Percentiles rank a stretch among this genome's conserved stretches.
These are phyloP conservation scores for Schizochytrium sp. DNA, from an alignment of 108 stramenopile species.

Conservation along the genomic window DNA sequence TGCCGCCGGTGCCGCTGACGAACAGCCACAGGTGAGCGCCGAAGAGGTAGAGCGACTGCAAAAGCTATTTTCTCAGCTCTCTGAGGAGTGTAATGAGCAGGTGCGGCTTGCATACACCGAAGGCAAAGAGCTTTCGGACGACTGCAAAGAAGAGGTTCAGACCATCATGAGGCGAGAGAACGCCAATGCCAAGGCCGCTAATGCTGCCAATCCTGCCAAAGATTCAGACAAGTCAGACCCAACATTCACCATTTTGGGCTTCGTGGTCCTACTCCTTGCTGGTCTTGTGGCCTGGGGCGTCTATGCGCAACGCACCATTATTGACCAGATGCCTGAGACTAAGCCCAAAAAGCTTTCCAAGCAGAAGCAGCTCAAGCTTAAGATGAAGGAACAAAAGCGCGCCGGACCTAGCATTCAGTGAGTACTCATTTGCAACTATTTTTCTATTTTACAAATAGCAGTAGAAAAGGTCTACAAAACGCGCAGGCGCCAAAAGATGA, in stretches of 20 bases:
- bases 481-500: too few species aligned
- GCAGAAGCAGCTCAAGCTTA: neutral
- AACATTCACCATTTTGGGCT: neutral
- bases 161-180: neutral
- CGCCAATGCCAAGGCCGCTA: neutral
- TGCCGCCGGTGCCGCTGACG: neutral
- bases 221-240: neutral
- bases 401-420: neutral
- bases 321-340: neutral
- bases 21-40: neutral
- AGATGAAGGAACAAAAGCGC: neutral
- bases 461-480: too few species aligned
- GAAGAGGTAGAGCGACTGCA: neutral
- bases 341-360: neutral
- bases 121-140: neutral
- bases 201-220: neutral
- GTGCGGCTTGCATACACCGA: neutral
- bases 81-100: neutral
- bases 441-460: neutral
- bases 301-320: conserved; percentile 1
- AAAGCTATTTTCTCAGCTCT: neutral
- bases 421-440: neutral
- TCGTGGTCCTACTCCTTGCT: neutral
- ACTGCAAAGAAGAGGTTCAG: neutral
- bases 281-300: conserved; percentile 6